Percentiles rank a stretch among this genome's conserved stretches.
phyloP scores from a whole-genome alignment of 2,329 filamentous ascomycete genomes.

The Ceratocystis albifundus region DNA sequence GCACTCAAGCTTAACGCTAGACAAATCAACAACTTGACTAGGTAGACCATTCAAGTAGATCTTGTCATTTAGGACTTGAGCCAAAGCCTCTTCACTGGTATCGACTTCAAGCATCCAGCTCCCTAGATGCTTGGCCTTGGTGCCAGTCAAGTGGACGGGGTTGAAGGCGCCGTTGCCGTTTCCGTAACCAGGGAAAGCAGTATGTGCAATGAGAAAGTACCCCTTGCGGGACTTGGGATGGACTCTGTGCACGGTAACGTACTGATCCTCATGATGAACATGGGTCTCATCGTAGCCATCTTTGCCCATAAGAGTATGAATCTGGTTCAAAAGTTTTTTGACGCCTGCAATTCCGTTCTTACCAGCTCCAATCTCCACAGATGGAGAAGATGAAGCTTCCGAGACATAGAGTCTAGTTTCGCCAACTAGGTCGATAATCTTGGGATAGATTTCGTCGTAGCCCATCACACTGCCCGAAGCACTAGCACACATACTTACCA shows the following conservation, averaged over 20 bases:
- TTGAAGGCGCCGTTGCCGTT: constrained; percentile 71
- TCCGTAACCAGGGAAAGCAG: constrained; percentile 83
- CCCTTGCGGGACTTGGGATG: constrained; percentile 87
- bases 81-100: constrained; percentile 55
- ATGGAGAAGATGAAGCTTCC: constrained; percentile 49
- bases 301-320: constrained; percentile 90
- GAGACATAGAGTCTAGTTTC: constrained; percentile 78
- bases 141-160: constrained; percentile 69
- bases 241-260: constrained; percentile 90
- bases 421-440: constrained; percentile 81
- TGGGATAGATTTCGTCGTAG: constrained; percentile 92
- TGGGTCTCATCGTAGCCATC: constrained; percentile 92
- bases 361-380: constrained; percentile 55
- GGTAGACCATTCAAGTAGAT: constrained; percentile 70
- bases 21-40: constrained; percentile 62
- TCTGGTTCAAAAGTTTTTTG: constrained; percentile 87
- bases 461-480: constrained; percentile 95
- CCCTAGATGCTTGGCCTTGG: constrained; percentile 72
- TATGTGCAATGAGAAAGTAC: constrained; percentile 91
- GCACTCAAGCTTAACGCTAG: constrained; percentile 61
- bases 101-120: constrained; percentile 91
- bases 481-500: constrained; percentile 92
- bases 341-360: constrained; percentile 77
- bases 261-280: constrained; percentile 91
- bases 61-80: constrained; percentile 55